These are phyloP conservation scores for Phytophthora europaea DNA, from an alignment of 352 stramenopile genomes.

Conservation along the genomic window DNA sequence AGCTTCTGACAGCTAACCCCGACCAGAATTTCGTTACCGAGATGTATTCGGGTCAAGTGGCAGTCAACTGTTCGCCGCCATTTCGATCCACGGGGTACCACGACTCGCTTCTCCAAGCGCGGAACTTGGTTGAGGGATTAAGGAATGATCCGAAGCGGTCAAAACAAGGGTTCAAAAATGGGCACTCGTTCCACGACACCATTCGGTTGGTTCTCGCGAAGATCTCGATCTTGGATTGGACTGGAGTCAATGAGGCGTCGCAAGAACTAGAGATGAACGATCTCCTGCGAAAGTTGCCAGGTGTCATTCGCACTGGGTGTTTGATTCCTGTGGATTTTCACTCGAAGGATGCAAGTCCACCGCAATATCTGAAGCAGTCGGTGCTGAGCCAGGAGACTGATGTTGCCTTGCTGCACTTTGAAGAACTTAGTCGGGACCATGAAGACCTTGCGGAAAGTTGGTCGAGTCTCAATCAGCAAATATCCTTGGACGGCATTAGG, in stretches of 20 bases:
- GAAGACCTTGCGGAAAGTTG: neutral
- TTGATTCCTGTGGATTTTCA: neutral
- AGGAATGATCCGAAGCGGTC: constrained; percentile 12
- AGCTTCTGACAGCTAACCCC: constrained; percentile 45
- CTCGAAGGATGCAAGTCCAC: neutral
- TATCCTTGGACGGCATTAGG: neutral
- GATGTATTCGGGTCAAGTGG: constrained; percentile 57
- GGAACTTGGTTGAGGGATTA: constrained; percentile 30
- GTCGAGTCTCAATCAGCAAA: neutral
- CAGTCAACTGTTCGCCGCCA: constrained; percentile 65
- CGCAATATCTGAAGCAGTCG: neutral
- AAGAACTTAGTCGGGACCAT: neutral
- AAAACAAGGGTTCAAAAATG: constrained; percentile 43
- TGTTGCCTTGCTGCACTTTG: neutral
- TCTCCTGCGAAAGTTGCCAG: neutral
- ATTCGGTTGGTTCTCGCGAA: constrained; percentile 62
- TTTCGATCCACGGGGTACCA: constrained; percentile 51
- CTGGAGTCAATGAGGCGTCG: neutral
- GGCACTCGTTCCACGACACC: constrained; percentile 56
- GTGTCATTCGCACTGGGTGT: neutral
- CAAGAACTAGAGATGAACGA: neutral
- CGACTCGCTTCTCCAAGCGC: constrained; percentile 44
- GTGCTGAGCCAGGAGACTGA: neutral
- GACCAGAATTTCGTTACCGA: constrained; percentile 57
- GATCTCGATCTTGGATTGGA: constrained; percentile 74